Base-by-base conservation (phyloP, 768 basidiomycete genomes). In the Phylloporus sp. region DNA sequence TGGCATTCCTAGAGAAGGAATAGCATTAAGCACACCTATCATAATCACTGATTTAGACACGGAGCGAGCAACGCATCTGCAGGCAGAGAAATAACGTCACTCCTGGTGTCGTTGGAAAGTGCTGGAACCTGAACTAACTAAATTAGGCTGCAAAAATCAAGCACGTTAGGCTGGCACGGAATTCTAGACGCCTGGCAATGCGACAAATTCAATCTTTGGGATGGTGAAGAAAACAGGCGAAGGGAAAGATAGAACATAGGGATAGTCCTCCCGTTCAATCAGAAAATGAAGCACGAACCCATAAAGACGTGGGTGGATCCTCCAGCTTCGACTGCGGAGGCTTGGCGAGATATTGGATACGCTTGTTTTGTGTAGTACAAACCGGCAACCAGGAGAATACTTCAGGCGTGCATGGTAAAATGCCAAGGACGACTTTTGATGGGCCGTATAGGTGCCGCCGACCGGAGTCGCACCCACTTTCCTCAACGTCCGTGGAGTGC, bases 291-390 rank as follows among this genome's bases (percentile, higher is more conserved):
- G 63, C 40, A 53, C 47, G 40, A 43, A 49, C 52, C 42, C 43
- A 54, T 47, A 55, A 35, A 51, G 63, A 54, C 66, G 60, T 65
- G 66, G 46, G 27, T 20, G 46, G 47, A 54, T 53, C 47, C 32
- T 35, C 26, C 24, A 39, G 35, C 24, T 48, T 45, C 31, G 15
- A 32, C 31, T 32, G 38, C 23, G 12, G 38, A 2, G 56, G 32
- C 48, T 56, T 56, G 53, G 59, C 56, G 4, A 29, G 32, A 51
- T 36, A 32, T 39, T 34, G 38, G 35, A 49, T 24, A 47, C 12
- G 9, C 47, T 49, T 45, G 29, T 55, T 52, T 61, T 52, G 46
- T 44, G 32, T 39, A 26, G 28, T 27, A 42, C 42, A 45, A 23
- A n/a, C 47, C 31, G 28, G 32, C 8, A 15, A 40, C 16, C 20